Evolutionary conservation across 2,329 filamentous ascomycete genomes (phyloP), one percentile per base, ranked within the genome.

Genomic region (Plectosphaerella plurivora): DNA sequence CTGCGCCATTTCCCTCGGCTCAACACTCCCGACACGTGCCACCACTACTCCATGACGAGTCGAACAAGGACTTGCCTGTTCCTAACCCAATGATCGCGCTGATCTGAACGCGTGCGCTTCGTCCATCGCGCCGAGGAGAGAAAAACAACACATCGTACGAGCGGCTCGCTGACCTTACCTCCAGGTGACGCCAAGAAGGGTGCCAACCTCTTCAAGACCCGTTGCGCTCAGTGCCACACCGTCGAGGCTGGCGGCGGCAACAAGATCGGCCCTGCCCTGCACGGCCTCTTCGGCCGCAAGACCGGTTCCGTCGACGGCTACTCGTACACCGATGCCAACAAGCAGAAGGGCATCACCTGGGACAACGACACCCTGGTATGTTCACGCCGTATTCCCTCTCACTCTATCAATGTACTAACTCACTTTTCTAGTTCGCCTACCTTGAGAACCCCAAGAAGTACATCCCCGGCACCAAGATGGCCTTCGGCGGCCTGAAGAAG

Each of bases 381-480:
- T 71, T 51, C 25, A 20, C 63, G 6, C 8, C 14, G 33, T 14
- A 3, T 39, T n/a, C 14, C 60, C 52, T 41, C 33, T 48, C 18
- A 39, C 35, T 22, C 11, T 5, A 15, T 49, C 14, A 5, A 16
- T 45, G 47, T 22, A 28, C 56, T 65, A 54, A 65, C 55, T 8
- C 11, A 22, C 10, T 15, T 36, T 65, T 8, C 11, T 33, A 92
- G 89, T 97, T 96, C 78, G 83, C 87, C 63, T 99, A 99, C 87
- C 92, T 99, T 69, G 94, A 99, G 86, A 97, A 97, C 88, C 94
- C 94, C 79, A 99, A 99, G 88, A 97, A 97, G 85, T 99, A 92
- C 86, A 97, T 99, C 62, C 94, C 94, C 65, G 94, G 94, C 65
- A 99, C 94, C 81, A 99, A 97, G 91, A 99, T 99, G 94, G 94